phyloP scores from a whole-genome alignment of 805 yeast genomes.

The Schizosaccharomyces octosporus region DNA sequence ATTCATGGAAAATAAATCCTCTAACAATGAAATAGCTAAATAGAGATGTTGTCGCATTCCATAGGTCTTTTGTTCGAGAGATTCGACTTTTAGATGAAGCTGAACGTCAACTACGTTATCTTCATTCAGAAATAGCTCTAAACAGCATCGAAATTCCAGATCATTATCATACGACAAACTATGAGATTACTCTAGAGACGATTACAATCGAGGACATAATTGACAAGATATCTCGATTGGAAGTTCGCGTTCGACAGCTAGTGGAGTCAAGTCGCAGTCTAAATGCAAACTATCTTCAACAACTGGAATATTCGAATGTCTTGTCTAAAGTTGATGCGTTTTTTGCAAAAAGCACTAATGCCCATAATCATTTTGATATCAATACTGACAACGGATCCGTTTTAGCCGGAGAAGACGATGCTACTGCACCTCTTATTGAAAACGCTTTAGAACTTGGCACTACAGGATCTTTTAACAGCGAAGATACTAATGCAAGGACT shows the following conservation, averaged over 20 bases:
- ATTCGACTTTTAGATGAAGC: constrained; percentile 60
- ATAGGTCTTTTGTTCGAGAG: constrained; percentile 74
- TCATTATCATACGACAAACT: constrained; percentile 19
- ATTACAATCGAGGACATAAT: constrained; percentile 50
- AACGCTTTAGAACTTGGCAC: constrained; percentile 13
- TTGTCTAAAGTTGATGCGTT: constrained; percentile 25
- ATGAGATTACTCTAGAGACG: constrained; percentile 20
- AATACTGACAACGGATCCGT: constrained; percentile 10
- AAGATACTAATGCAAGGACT: constrained; percentile 3
- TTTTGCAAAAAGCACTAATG: constrained; percentile 14
- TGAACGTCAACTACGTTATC: constrained; percentile 50
- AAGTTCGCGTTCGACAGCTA: constrained; percentile 49
- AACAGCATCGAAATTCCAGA: constrained; percentile 13
- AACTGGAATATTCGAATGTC: constrained; percentile 50
- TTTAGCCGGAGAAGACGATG: constrained; percentile 14
- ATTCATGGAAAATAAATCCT: not conserved
- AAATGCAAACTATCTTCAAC: constrained; percentile 32
- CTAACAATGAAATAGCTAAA: constrained; percentile 22
- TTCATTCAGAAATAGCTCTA: constrained; percentile 13
- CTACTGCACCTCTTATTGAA: constrained; percentile 17
- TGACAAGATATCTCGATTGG: constrained; percentile 38
- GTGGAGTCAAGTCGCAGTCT: constrained; percentile 43
- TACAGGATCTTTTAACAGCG: not conserved
- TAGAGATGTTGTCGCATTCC: constrained; percentile 56
- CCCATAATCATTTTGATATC: constrained; percentile 14